These are phyloP conservation scores for Solanum paucissectum DNA, from an alignment of 257 asterid genomes.

Conservation along the genomic window DNA sequence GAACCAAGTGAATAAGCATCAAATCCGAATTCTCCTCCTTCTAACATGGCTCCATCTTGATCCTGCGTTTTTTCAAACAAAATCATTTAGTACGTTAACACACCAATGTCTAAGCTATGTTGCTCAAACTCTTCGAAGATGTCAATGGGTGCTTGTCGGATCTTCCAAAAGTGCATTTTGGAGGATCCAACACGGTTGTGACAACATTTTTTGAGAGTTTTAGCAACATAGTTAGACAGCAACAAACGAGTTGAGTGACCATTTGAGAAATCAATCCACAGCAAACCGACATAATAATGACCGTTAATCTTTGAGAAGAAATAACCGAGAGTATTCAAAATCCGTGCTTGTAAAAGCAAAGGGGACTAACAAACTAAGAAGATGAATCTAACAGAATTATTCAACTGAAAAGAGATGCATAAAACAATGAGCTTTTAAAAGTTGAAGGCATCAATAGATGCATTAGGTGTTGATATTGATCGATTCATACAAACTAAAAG, in stretches of 20 bases:
- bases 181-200: background rate
- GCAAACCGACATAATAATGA: background rate
- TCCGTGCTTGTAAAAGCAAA: background rate
- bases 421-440: background rate
- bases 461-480: background rate
- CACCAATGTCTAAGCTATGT: background rate
- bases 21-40: constrained; percentile 45
- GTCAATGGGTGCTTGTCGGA: background rate
- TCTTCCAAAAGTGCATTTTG: background rate
- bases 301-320: background rate
- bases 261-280: background rate
- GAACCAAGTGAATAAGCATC: constrained; percentile 48
- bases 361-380: background rate
- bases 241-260: background rate
- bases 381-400: background rate
- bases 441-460: background rate
- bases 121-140: background rate
- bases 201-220: background rate
- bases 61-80: constrained; percentile 42
- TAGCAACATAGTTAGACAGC: background rate
- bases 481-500: background rate
- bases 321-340: background rate
- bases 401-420: background rate
- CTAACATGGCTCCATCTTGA: constrained; percentile 36
- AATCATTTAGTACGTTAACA: background rate